A percentile compares a stretch with the other conserved stretches of the same genome.
Conservation (phyloP, 2,329 filamentous ascomycete genomes). For the Sporothrix pallida region DNA sequence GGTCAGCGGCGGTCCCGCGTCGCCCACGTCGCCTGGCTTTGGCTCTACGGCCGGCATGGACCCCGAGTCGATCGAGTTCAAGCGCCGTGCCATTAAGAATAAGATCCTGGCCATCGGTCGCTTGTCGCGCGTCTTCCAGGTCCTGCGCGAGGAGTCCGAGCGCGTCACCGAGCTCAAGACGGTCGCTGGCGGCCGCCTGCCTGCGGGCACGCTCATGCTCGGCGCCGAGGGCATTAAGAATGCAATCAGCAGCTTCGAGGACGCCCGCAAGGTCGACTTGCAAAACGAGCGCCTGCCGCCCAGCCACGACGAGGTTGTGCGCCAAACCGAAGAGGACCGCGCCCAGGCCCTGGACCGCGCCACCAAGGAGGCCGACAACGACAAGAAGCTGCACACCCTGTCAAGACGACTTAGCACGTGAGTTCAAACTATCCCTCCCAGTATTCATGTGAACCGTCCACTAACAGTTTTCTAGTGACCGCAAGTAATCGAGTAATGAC, state of each 20-base stretch:
- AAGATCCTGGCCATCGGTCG: constrained; percentile 98
- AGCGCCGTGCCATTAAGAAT: constrained; percentile 97
- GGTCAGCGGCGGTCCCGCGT: constrained; percentile 32
- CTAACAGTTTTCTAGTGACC: constrained; percentile 31
- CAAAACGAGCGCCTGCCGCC: constrained; percentile 96
- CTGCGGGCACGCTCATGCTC: constrained; percentile 95
- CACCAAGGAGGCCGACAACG: constrained; percentile 86
- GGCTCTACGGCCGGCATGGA: constrained; percentile 52
- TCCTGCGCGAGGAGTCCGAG: constrained; percentile 95
- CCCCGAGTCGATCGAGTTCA: constrained; percentile 87
- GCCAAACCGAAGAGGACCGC: constrained; percentile 80
- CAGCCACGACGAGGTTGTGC: constrained; percentile 86
- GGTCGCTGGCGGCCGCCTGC: constrained; percentile 87
- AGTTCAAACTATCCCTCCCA: constrained; percentile 52
- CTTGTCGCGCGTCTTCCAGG: constrained; percentile 96
- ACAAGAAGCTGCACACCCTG: constrained; percentile 82
- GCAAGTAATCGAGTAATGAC: constrained; percentile 33
- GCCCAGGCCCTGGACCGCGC: constrained; percentile 85
- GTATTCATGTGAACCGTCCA: not conserved
- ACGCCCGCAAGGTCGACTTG: constrained; percentile 93
- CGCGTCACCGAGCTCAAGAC: constrained; percentile 97
- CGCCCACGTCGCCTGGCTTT: constrained; percentile 43
- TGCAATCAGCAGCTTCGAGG: constrained; percentile 94
- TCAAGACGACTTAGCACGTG: constrained; percentile 96
- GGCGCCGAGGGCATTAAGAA: constrained; percentile 99